Conservation (phyloP, 208 protist genomes). For the Leptomonas pyrrhocoris region DNA sequence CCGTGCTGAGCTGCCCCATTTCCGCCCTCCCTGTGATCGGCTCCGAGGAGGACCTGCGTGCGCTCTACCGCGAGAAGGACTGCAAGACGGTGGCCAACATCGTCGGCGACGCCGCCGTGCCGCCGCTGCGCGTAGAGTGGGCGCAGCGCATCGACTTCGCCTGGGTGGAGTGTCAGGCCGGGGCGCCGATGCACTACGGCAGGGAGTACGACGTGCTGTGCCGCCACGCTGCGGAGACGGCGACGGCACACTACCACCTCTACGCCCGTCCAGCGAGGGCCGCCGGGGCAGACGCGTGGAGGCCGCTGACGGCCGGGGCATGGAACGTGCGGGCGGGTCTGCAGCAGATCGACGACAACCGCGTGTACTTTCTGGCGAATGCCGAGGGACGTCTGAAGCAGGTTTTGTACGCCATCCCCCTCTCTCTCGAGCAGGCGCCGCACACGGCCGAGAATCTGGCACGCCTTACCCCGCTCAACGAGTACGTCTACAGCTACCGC, state of each 20-base stretch:
- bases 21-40: conserved; percentile 45
- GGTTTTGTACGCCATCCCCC: conserved; percentile 56
- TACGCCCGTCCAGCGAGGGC: conserved; percentile 39
- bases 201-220: conserved; percentile 58
- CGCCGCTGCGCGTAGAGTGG: conserved; percentile 46
- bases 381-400: conserved; percentile 54
- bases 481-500: conserved; percentile 69
- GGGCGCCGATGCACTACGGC: conserved; percentile 56
- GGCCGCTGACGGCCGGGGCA: conserved; percentile 59
- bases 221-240: conserved; percentile 55
- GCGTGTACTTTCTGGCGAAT: conserved; percentile 71
- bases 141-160: conserved; percentile 69
- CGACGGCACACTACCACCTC: conserved; percentile 68
- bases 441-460: conserved; percentile 35
- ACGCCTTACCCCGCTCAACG: conserved; percentile 42
- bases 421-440: conserved; percentile 28
- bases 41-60: conserved; percentile 34
- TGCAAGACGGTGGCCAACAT: conserved; percentile 20
- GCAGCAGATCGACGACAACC: conserved; percentile 27
- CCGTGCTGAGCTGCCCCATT: conserved; percentile 63
- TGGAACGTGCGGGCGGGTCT: conserved; percentile 67
- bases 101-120: conserved; percentile 11
- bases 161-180: conserved; percentile 69
- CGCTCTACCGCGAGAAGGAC: conserved; percentile 30
- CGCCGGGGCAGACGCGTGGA: conserved; percentile 39